phyloP scores from a whole-genome alignment of 1,284 basidiomycete genomes.

The Leccinum subfulvum region DNA sequence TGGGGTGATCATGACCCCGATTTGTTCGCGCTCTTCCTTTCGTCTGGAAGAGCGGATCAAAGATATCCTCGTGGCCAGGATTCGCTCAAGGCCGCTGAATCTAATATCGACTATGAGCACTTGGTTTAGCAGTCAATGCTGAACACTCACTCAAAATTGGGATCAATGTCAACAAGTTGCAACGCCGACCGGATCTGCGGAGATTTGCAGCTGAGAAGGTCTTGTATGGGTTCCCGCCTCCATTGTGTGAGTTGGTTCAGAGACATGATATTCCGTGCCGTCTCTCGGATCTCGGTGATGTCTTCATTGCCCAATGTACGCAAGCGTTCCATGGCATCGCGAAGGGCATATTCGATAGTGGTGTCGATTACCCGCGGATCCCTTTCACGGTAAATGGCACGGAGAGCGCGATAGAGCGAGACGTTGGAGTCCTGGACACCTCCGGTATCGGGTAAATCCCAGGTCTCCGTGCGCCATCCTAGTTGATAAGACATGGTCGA shows the following conservation, averaged over 20 bases:
- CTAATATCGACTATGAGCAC: conserved; percentile 43
- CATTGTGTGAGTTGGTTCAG: conserved; percentile 70
- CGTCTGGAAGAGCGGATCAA: conserved; percentile 70
- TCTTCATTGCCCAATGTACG: conserved; percentile 71
- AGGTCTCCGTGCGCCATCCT: conserved; percentile 88
- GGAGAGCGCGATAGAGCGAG: conserved; percentile 75
- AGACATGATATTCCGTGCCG: conserved; percentile 72
- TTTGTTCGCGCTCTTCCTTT: conserved; percentile 66
- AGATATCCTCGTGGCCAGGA: conserved; percentile 82
- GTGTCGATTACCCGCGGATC: conserved; percentile 48
- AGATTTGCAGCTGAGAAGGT: conserved; percentile 36
- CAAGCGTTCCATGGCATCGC: conserved; percentile 65
- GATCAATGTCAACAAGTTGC: conserved; percentile 48
- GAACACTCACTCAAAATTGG: conserved; percentile 65
- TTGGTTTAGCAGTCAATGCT: neutral
- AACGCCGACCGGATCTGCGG: conserved; percentile 38
- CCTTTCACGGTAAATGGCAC: conserved; percentile 74
- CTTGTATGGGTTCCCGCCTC: conserved; percentile 42
- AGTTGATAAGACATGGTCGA: conserved; percentile 70
- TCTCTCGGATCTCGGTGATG: conserved; percentile 69
- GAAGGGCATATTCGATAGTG: conserved; percentile 51
- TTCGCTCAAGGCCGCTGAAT: conserved; percentile 73
- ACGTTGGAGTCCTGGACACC: conserved; percentile 48
- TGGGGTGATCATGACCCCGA: conserved; percentile 66
- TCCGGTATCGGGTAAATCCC: conserved; percentile 80